These are phyloP conservation scores for Coemansia sp. DNA, from an alignment of 192 early-diverging fungal species.

Conservation along the genomic window DNA sequence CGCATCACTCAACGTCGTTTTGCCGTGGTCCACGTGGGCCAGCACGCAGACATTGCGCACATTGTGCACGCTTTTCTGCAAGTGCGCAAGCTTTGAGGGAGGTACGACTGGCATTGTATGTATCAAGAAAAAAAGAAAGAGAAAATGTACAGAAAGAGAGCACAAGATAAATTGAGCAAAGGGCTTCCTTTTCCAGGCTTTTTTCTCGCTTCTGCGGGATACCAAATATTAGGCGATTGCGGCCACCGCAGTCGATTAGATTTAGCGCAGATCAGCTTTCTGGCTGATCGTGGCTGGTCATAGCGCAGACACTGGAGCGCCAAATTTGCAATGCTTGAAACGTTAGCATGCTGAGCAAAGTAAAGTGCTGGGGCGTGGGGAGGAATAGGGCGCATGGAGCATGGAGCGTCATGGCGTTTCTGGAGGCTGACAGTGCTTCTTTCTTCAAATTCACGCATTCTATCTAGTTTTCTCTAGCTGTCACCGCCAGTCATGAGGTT, in stretches of 20 bases:
- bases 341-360: background rate
- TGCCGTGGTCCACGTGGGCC: conserved; percentile 98
- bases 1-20: conserved; percentile 95
- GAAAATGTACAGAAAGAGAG: background rate
- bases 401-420: too few species aligned
- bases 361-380: background rate
- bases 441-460: background rate
- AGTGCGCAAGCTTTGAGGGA: conserved; percentile 57
- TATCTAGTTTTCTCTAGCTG: background rate
- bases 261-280: background rate
- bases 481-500: conserved; percentile 1
- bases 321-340: background rate
- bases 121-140: background rate
- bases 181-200: background rate
- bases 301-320: too few species aligned
- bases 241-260: conserved; percentile 9
- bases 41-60: conserved; percentile 98
- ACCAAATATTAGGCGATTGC: too few species aligned
- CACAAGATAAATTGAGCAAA: background rate
- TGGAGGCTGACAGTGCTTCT: background rate
- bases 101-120: conserved; percentile 62
- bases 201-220: background rate
- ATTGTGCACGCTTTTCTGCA: conserved; percentile 64
- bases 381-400: background rate
- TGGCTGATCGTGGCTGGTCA: too few species aligned